Base-by-base conservation (phyloP, 345 rosid species). In the Linum lewisii region DNA sequence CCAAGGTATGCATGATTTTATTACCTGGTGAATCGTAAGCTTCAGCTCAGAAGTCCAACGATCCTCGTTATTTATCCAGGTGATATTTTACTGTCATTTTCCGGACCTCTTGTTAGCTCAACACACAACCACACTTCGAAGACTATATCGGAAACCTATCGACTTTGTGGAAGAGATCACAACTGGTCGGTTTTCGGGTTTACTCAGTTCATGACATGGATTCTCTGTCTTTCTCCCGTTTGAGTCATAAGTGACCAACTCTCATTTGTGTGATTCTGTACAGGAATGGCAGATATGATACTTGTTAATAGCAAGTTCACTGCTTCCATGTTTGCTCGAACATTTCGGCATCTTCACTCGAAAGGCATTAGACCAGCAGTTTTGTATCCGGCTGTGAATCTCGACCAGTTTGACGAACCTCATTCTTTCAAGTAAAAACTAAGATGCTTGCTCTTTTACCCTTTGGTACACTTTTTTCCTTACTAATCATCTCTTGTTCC, bases 1-100 rank as follows among this genome's bases (percentile, higher is more conserved):
- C 83, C 36, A 92, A 92, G 95, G 94, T 89, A 75, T 11, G 3
- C 23, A 1, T 16, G 38, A 26, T 5, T 38, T 3, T 5, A 29
- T 29, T 50, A 34, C 51, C 47, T 60, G 32, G 72, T 47, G 16
- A 15, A n/a, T 54, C n/a, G 60, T 57, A 16, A 34, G 37, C 49
- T 47, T 19, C 22, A 72, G 6, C 23, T 50, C 47, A 25, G 26
- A 21, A 49, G 57, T 57, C 44, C 53, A 54, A 16, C 19, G 22
- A 6, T 16, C 15, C 4, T 25, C 24, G 13, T 49, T 22, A 16
- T 51, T 70, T 49, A 60, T 59, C 24, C 77, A 85, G 95, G 91
- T 89, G 64, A 79, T 84, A 42, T 93, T 88, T 79, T 93, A 93
- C 71, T 93, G 99, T 75, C 95, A 93, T 77, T 93, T 93, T 69